Evolutionary conservation across 2,329 filamentous ascomycete genomes (phyloP), one percentile per base, ranked within the genome.

Genomic region (Neofusicoccum umdonicola): DNA sequence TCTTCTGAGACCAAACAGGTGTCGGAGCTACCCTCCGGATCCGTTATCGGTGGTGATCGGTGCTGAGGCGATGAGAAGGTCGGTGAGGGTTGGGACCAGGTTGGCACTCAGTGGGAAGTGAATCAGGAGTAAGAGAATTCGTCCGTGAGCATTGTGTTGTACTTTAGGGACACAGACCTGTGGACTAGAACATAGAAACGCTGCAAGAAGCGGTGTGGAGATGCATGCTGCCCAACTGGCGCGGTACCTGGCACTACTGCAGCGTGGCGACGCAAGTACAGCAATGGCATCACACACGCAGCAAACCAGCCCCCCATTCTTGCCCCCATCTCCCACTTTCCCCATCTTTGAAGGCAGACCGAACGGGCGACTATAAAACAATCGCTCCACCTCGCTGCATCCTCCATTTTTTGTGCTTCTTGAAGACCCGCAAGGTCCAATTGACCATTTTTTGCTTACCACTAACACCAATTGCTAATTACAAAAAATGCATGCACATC

Each of bases 201-300:
- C 17, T 8, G n/a, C 34, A 52, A 41, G 4, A 22, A 31, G 51
- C 35, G 35, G 52, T 56, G 52, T 42, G 17, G 52, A 37, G 37
- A 22, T 56, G 52, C 52, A 31, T 9, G 37, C 37, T 27, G 19
- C 19, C 52, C 50, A 27, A 42, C 19, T 41, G 19, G 52, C 19
- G 52, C 52, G 52, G 52, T 56, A 56, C 52, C 52, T 56, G 52
- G 54, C 54, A 42, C 54, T 58, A 58, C 54, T 58, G 54, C 54
- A 58, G 54, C 19, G 37, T 56, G 51, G 51, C 51, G 35, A 54
- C 35, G 52, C 52, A 52, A 31, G 27, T 31, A 31, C 27, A 31
- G 27, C 27, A 31, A 31, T 15, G 9, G 37, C 37, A 39, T 39
- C 37, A 19, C 34, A 58, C n/a, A 37, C 42, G 15, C 15, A 41